Base-by-base conservation (phyloP, 2,329 filamentous ascomycete genomes). In the Exophiala aquamarina region DNA sequence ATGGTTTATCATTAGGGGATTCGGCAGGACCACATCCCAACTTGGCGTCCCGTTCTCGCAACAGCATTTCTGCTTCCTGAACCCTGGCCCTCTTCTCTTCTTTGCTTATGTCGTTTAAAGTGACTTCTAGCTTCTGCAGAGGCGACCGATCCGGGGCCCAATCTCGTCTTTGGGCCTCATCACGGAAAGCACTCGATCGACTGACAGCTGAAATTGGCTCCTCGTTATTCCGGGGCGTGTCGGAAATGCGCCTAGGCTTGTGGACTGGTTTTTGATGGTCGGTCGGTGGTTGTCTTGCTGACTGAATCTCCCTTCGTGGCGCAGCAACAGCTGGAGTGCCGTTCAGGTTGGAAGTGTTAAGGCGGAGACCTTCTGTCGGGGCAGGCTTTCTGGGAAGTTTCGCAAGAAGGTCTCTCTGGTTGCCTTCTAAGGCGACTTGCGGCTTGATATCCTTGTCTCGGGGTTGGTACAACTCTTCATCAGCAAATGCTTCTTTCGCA, bases 101-200 rank as follows among this genome's bases (percentile, higher is more conserved):
- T 67, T 96, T 97, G 66, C 87, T 95, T 67, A 96, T 92, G 69
- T 87, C 90, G 67, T 86, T 87, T 62, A 97, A 78, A 61, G 89
- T 93, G 62, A 88, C 82, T 73, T 98, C 92, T 58, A 98, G 80
- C 72, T 86, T 93, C 68, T 98, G 92, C 42, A 98, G 77, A 42
- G 94, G 93, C 54, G 92, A 97, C 61, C 87, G 83, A 65, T 94
- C 86, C 47, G 85, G 78, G 61, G 92, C 87, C 69, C 87, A 81
- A 45, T 76, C 73, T 49, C 66, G 61, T 54, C 67, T 62, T 31
- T 57, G 42, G 37, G 63, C 56, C 4, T 62, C 61, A 29, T 50
- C 37, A 23, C 49, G 50, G 37, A 49, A 46, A 14, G 53, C 50
- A 36, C 53, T 56, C 6, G 50, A 51, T 33, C 42, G 47, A 42